These are phyloP conservation scores for Nepenthes gracilis DNA, from an alignment of 148 eudicot species.

Conservation along the genomic window DNA sequence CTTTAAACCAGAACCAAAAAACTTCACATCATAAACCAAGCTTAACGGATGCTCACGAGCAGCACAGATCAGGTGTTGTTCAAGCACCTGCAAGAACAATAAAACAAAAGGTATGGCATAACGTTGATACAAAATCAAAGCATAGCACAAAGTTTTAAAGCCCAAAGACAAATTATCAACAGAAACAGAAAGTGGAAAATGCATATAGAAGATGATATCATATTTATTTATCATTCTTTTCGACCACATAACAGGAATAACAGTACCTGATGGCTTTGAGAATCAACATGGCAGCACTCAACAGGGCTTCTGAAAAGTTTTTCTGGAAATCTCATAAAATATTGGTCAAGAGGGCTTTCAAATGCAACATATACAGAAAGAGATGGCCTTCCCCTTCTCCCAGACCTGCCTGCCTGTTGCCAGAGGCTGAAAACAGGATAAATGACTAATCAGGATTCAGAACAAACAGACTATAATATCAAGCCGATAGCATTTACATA, in stretches of 20 bases:
- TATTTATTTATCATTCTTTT: background rate
- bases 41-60: constrained; percentile 78
- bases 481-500: constrained; percentile 8
- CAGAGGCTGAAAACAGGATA: constrained; percentile 43
- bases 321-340: constrained; percentile 81
- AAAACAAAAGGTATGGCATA: background rate
- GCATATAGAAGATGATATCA: background rate
- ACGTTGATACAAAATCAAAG: background rate
- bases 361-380: constrained; percentile 92
- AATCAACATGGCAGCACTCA: constrained; percentile 91
- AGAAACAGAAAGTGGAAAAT: too few relatives aligned
- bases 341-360: constrained; percentile 96
- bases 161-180: too few relatives aligned
- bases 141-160: constrained; percentile 1
- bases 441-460: constrained; percentile 4
- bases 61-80: constrained; percentile 83
- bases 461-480: constrained; percentile 3
- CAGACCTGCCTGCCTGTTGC: constrained; percentile 99
- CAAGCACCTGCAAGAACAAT: constrained; percentile 50
- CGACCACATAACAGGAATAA: background rate
- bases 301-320: constrained; percentile 76
- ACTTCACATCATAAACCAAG: constrained; percentile 57
- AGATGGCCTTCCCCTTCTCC: constrained; percentile 85
- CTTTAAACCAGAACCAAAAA: constrained; percentile 67
- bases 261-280: constrained; percentile 64